Evolutionary conservation across 2,329 filamentous ascomycete species (phyloP), one percentile per base, ranked within the genome.

Genomic region (Karstenula rhodostoma): DNA sequence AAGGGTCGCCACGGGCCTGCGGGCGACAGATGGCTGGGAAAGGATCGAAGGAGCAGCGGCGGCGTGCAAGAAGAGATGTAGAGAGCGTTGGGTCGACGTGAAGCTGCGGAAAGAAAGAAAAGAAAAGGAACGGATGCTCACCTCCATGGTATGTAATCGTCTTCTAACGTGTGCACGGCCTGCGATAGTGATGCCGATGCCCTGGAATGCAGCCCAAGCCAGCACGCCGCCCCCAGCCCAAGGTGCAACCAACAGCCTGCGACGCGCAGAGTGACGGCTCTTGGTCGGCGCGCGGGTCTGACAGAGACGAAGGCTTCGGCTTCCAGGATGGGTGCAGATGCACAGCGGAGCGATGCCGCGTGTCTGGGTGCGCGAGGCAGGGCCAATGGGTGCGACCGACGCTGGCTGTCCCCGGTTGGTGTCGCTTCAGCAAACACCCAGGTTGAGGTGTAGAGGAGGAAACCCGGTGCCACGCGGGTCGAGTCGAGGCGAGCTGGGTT

Each of bases 61-160:
- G 57, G 61, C 59, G 60, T 40, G 54, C 58, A 58, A 55, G 44
- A 43, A 56, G 61, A 54, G 63, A 35, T 22, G 37, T 22, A 55
- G 49, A 57, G 50, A 47, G 52, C 57, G 57, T 32, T 32, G 4
- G 29, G 29, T 6, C 29, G 29, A 32, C 29, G 29, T 32, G 29
- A 32, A 61, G 54, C 56, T 58, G 60, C 50, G 56, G 53, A 66
- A 66, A 65, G 60, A 69, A 70, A 64, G 56, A 51, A 66, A 66
- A 65, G 60, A 69, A 70, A 64, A 56, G 59, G 46, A 37, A 49
- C 60, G 62, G 57, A 56, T 65, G 68, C 73, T 75, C 67, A 75
- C 73, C 72, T 75, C 72, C 73, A 75, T 75, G 67, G 63, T 67
- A 67, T 55, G 65, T 66, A 66, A 61, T 64, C 52, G 67, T 65